Base-by-base conservation (phyloP, 306 rosid species). In the Parietaria judaica region DNA sequence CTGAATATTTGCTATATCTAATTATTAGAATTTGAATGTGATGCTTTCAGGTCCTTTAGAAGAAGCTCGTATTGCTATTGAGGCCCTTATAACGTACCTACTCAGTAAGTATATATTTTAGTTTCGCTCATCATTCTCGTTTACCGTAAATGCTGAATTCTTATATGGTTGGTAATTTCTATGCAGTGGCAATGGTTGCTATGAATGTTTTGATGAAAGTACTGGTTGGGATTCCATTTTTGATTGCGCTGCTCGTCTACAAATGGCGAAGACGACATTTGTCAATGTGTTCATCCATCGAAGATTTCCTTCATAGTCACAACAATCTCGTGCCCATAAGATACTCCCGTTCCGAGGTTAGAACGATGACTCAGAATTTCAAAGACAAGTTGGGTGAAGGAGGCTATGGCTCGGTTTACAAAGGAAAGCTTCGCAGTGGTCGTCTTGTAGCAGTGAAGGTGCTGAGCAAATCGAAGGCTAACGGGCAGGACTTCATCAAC, bases 211-310 rank as follows among this genome's bases (percentile, higher is more conserved):
- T 5, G 7, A 41, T 5, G 3, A 41, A 41, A 8, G 51, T 43
- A 63, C 38, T 58, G 8, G 37, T 58, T 11, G 78, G 70, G 5
- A 17, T 46, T 17, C 66, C 60, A 3, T 56, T 68, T 58, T 5
- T 68, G 15, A 6, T 41, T 5, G 17, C 16, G 6, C 65, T 65
- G 8, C 35, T 70, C 60, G 44, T 50, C 60, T 44, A 50, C 17
- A 57, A 56, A 71, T 71, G 70, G 75, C 16, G 65, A 39, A 23
- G 61, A n/a, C 45, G 75, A 23, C 77, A 76, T 43, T 59, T 67
- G 58, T 67, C 74, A 2, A 36, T 49, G 4, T 67, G 63, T n/a
- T 58, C 36, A 7, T 43, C 58, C 0, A 46, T 34, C 44, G 43
- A 55, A 55, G 60, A 55, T 11, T 55, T 55, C 14, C 60, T 55